Percentiles rank a stretch among this genome's conserved stretches.
phyloP scores from a whole-genome alignment of 345 rosid species.

The Turnera subulata region DNA sequence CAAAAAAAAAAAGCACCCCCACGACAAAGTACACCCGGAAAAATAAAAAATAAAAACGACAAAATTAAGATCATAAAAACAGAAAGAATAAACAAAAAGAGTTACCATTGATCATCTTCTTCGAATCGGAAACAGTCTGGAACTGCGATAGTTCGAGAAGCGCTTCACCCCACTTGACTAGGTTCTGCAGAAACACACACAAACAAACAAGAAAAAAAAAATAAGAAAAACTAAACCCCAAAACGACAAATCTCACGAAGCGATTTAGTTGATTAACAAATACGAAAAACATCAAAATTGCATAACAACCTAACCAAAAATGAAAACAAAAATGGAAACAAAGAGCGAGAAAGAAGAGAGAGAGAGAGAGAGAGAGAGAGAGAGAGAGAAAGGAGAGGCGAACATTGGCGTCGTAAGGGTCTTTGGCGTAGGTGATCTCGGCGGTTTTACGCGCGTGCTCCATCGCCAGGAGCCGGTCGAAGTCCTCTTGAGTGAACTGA shows the following conservation, averaged over 20 bases:
- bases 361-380: not conserved
- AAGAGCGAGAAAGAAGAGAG: not conserved
- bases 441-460: constrained; percentile 53
- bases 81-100: not conserved
- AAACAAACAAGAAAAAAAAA: no score
- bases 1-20: no score
- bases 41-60: no score
- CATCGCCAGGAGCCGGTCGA: constrained; percentile 46
- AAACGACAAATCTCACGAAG: no score
- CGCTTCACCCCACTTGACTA: constrained; percentile 49
- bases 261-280: no score
- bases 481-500: constrained; percentile 47
- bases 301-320: not conserved
- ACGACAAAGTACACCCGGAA: no score
- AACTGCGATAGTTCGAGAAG: constrained; percentile 63
- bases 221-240: no score
- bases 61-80: no score
- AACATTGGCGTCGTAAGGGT: constrained; percentile 69
- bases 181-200: constrained; percentile 33
- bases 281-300: no score
- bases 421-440: constrained; percentile 47
- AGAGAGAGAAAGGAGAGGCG: not conserved
- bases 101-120: constrained; percentile 34
- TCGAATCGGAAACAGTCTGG: constrained; percentile 40
- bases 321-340: not conserved